These are phyloP conservation scores for Ascochyta lentis DNA, from an alignment of 2,329 filamentous ascomycete genomes.

Conservation along the genomic window DNA sequence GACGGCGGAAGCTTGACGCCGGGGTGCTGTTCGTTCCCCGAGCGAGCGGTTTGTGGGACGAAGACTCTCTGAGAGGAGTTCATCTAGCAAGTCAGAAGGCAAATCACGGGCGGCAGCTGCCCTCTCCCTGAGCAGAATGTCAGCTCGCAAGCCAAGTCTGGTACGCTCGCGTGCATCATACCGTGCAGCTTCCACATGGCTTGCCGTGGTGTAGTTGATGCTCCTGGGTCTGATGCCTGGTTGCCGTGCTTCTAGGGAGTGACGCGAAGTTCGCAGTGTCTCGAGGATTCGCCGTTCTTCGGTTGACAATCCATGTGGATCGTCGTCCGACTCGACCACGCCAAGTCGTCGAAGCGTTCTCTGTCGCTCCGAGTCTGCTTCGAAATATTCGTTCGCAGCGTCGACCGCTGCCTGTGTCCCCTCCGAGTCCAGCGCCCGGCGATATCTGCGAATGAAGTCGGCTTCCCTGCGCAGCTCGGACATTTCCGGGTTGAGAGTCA, in stretches of 20 bases:
- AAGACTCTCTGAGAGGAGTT: constrained; percentile 32
- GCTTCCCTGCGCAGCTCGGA: constrained; percentile 58
- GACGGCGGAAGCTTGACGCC: constrained; percentile 51
- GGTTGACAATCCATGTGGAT: constrained; percentile 54
- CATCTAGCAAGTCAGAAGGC: constrained; percentile 14
- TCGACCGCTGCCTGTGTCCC: constrained; percentile 47
- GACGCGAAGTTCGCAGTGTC: constrained; percentile 52
- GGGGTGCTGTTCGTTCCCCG: constrained; percentile 37
- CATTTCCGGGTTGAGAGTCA: constrained; percentile 46
- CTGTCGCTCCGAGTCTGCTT: constrained; percentile 46
- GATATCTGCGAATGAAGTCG: constrained; percentile 54
- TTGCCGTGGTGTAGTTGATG: constrained; percentile 52
- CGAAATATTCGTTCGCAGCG: constrained; percentile 53
- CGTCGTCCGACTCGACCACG: constrained; percentile 51
- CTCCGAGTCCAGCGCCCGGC: constrained; percentile 48
- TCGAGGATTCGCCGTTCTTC: constrained; percentile 56
- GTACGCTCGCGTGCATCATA: constrained; percentile 20
- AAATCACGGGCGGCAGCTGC: constrained; percentile 23
- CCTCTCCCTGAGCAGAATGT: constrained; percentile 25
- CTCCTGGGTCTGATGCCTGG: constrained; percentile 46
- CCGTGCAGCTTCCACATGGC: constrained; percentile 32
- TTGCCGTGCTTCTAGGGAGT: constrained; percentile 52
- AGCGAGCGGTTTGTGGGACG: constrained; percentile 24
- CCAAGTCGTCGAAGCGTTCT: constrained; percentile 44
- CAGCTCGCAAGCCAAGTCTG: constrained; percentile 7